These are phyloP conservation scores for Ogataea nakhonphanomensis DNA, from an alignment of 805 yeast genomes.

Conservation along the genomic window DNA sequence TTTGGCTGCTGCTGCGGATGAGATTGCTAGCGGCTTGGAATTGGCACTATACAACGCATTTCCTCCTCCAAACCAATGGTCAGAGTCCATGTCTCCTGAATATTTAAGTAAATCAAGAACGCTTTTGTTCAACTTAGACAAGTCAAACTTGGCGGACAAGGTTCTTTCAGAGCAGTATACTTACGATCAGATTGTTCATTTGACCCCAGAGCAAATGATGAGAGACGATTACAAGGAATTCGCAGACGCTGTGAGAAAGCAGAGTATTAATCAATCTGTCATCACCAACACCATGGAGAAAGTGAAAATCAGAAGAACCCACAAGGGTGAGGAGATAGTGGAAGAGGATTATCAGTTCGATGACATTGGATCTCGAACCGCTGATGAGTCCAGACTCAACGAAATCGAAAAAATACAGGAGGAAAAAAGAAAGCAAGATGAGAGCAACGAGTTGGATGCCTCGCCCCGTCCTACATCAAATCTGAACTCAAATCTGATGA, in stretches of 20 bases:
- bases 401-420: slow-evolving; percentile 27
- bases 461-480: slow-evolving; percentile 10
- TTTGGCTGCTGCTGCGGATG: slow-evolving; percentile 35
- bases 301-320: slow-evolving; percentile 74
- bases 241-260: slow-evolving; percentile 68
- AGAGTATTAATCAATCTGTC: slow-evolving; percentile 65
- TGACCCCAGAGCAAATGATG: slow-evolving; percentile 71
- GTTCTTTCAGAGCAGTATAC: slow-evolving; percentile 52
- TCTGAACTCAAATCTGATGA: slow-evolving; percentile 14
- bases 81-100: slow-evolving; percentile 25
- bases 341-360: slow-evolving; percentile 45
- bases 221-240: slow-evolving; percentile 67
- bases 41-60: slow-evolving; percentile 38
- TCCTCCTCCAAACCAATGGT: slow-evolving; percentile 15
- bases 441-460: slow-evolving; percentile 7
- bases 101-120: slow-evolving; percentile 71
- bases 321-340: slow-evolving; percentile 82
- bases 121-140: slow-evolving; percentile 55
- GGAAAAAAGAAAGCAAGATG: slow-evolving; percentile 19
- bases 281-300: slow-evolving; percentile 42
- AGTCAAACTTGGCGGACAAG: slow-evolving; percentile 56
- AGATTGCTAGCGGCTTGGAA: slow-evolving; percentile 54
- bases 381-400: slow-evolving; percentile 24
- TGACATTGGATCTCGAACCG: slow-evolving; percentile 18
- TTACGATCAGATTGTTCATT: slow-evolving; percentile 54